Conservation (phyloP, 2,329 filamentous ascomycete genomes). For the Botryosphaeria dothidea region DNA sequence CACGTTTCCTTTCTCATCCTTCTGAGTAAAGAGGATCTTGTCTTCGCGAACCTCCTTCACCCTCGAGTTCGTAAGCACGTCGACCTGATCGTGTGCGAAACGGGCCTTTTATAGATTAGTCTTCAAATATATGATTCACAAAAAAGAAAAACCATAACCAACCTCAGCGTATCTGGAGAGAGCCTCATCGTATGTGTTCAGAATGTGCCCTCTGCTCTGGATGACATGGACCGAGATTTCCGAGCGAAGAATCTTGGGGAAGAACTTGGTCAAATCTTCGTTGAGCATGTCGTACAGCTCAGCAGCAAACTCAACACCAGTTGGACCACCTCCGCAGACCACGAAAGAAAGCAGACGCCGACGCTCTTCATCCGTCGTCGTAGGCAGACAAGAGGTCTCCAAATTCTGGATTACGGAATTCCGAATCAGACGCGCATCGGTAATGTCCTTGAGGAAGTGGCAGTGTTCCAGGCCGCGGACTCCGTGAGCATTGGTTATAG, state of each 20-base stretch:
- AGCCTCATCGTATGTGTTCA: conserved; percentile 97
- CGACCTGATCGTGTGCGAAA: conserved; percentile 87
- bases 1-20: conserved; percentile 68
- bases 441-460: conserved; percentile 92
- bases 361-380: conserved; percentile 84
- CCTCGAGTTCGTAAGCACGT: conserved; percentile 88
- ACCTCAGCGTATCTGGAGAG: conserved; percentile 87
- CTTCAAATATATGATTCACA: background rate
- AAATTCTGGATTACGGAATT: conserved; percentile 88
- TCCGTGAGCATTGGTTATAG: conserved; percentile 89
- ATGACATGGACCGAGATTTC: conserved; percentile 98
- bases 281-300: conserved; percentile 96
- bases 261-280: conserved; percentile 81
- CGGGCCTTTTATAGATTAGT: conserved; percentile 53
- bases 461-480: conserved; percentile 94
- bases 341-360: conserved; percentile 89
- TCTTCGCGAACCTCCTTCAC: conserved; percentile 86
- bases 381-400: conserved; percentile 89
- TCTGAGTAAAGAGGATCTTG: conserved; percentile 86
- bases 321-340: conserved; percentile 92
- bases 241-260: conserved; percentile 88
- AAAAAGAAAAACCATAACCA: background rate
- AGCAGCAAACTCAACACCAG: conserved; percentile 95
- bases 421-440: conserved; percentile 85
- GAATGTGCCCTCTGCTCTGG: conserved; percentile 88